These are phyloP conservation scores for Podospora pseudopauciseta DNA, from an alignment of 495 filamentous ascomycete genomes.

Conservation along the genomic window DNA sequence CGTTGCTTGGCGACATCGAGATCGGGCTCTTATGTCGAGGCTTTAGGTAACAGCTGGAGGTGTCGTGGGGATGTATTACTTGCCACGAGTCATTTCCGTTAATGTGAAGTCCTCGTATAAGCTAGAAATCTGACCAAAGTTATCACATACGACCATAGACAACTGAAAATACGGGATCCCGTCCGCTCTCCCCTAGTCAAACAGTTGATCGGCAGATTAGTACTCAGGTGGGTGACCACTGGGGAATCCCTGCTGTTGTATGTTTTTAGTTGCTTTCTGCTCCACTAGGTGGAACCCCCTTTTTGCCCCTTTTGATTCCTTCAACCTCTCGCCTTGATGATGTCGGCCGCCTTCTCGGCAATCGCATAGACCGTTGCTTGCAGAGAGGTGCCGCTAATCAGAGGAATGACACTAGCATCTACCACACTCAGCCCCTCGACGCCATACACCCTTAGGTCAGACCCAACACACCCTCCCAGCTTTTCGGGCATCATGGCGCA, in stretches of 20 bases:
- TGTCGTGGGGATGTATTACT: neutral
- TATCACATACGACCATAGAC: slow-evolving; percentile 9
- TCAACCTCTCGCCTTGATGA: slow-evolving; percentile 18
- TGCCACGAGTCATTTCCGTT: neutral
- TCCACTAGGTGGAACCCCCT: neutral
- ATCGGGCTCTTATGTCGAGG: neutral
- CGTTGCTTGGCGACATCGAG: neutral
- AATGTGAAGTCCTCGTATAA: neutral
- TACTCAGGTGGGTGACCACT: slow-evolving; percentile 41
- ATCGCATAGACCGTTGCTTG: slow-evolving; percentile 40
- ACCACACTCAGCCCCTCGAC: slow-evolving; percentile 48
- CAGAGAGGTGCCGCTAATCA: slow-evolving; percentile 32
- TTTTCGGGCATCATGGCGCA: slow-evolving; percentile 41
- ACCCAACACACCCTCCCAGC: slow-evolving; percentile 47
- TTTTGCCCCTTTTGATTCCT: neutral
- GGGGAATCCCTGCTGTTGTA: slow-evolving; percentile 44
- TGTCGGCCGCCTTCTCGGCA: slow-evolving; percentile 36
- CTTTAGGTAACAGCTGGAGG: neutral
- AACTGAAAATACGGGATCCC: slow-evolving; percentile 42
- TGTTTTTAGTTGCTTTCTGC: slow-evolving; percentile 27
- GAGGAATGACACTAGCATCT: slow-evolving; percentile 44
- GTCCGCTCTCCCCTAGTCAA: slow-evolving; percentile 52
- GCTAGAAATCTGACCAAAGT: neutral
- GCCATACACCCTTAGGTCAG: slow-evolving; percentile 52
- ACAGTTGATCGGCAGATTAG: slow-evolving; percentile 35